A percentile compares a stretch with the other conserved stretches of the same genome.
Conservation (phyloP, 306 rosid species). For the Begonia peltatifolia region DNA sequence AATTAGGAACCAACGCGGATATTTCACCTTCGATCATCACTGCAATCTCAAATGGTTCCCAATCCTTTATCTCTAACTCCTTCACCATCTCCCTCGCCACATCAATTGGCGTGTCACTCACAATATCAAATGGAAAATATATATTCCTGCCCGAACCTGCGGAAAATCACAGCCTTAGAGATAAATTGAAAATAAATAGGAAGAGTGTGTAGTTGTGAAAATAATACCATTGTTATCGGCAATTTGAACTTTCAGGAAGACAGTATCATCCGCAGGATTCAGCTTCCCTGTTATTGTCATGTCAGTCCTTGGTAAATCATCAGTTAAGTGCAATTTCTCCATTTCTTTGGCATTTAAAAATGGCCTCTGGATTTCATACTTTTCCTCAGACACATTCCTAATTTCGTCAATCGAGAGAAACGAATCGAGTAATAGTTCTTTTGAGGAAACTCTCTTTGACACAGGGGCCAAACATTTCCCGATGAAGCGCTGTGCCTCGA, state of each 20-base stretch:
- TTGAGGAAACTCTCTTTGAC: slow-evolving; percentile 51
- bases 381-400: slow-evolving; percentile 13
- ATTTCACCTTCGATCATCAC: slow-evolving; percentile 74
- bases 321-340: slow-evolving; percentile 30
- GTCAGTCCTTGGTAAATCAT: slow-evolving; percentile 26
- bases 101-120: slow-evolving; percentile 55
- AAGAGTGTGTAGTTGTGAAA: too few relatives aligned
- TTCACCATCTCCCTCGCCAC: slow-evolving; percentile 90
- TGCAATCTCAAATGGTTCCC: slow-evolving; percentile 79
- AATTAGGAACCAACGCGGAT: slow-evolving; percentile 40
- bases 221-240: slow-evolving; percentile 50
- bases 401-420: slow-evolving; percentile 38
- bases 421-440: slow-evolving; percentile 55
- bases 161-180: slow-evolving; percentile 5
- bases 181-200: too few relatives aligned
- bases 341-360: slow-evolving; percentile 52
- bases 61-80: slow-evolving; percentile 70
- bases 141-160: slow-evolving; percentile 63
- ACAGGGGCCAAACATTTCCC: slow-evolving; percentile 59
- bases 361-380: slow-evolving; percentile 36
- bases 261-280: slow-evolving; percentile 54
- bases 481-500: slow-evolving; percentile 48
- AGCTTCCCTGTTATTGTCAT: slow-evolving; percentile 89
- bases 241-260: slow-evolving; percentile 69
- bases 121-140: slow-evolving; percentile 66